These are phyloP conservation scores for Schoenoplectus tabernaemontani DNA, from an alignment of 202 grass and related monocot genomes.

Conservation along the genomic window DNA sequence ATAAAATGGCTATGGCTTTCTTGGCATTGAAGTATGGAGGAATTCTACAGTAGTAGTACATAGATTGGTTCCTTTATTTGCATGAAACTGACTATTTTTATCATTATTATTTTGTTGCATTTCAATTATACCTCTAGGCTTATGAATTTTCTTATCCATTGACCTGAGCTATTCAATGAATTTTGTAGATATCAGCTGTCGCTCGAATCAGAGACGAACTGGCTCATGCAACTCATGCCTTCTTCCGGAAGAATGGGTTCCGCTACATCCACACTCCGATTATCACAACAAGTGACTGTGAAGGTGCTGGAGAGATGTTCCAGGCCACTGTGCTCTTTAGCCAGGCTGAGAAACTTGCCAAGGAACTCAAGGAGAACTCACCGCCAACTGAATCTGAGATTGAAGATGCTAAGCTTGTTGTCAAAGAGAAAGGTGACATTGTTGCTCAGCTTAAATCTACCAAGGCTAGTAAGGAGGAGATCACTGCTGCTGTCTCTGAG, in stretches of 20 bases:
- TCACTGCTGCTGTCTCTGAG: constrained; percentile 45
- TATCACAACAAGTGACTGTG: constrained; percentile 87
- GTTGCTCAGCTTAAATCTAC: constrained; percentile 59
- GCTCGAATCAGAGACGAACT: constrained; percentile 76
- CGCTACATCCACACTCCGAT: constrained; percentile 87
- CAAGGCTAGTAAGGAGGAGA: constrained; percentile 57
- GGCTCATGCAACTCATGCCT: constrained; percentile 64
- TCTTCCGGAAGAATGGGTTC: constrained; percentile 69
- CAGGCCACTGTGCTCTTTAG: constrained; percentile 76
- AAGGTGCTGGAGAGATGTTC: constrained; percentile 96
- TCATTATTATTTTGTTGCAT: background rate
- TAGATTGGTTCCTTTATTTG: background rate
- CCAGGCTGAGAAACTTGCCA: constrained; percentile 66
- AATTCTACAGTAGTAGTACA: background rate
- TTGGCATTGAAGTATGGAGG: background rate
- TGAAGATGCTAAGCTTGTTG: constrained; percentile 52
- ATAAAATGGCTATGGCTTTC: background rate
- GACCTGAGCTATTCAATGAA: background rate
- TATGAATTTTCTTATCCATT: background rate
- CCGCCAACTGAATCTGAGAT: constrained; percentile 66
- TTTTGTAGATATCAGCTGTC: constrained; percentile 73
- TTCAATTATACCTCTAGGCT: background rate
- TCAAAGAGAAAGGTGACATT: constrained; percentile 51
- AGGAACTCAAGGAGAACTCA: constrained; percentile 67
- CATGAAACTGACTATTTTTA: background rate